Base-by-base conservation (phyloP, 371 early-diverging fungal species). In the Mucor lusitanicus region DNA sequence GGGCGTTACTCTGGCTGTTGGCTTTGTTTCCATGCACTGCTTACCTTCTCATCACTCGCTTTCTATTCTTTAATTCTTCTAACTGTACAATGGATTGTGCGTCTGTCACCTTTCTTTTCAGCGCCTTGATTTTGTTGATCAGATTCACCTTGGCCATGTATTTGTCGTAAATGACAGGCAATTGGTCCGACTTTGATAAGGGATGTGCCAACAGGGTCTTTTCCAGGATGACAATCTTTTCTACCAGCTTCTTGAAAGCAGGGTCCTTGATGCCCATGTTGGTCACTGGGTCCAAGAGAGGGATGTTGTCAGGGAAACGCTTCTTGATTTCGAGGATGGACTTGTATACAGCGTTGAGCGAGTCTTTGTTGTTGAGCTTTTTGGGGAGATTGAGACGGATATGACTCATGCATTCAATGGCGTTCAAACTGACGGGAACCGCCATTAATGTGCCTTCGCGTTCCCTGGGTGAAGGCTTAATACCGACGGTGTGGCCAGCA, bases 51-150 rank as follows among this genome's bases (percentile, higher is more conserved):
- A 99, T 82, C 8, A 99, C 94, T 53, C 97, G 87, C 72, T 94
- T 92, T 61, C 97, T 86, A 62, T 90, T 86, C 72, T 95, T 95
- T 48, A 97, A 87, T 75, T 99, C 99, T 57, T 97, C 97, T 71
- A 98, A 72, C 67, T 97, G 96, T 6, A 95, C 85, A 56, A 97
- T 91, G 6, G 91, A 82, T 58, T 92, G 90, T 12, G 96, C 91
- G 21, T 89, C 89, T 11, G 85, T 75, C 33, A 97, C 89, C 74
- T 89, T 85, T 67, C 86, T 88, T 69, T 90, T 92, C 30, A 89
- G 46, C 0, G 77, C 78, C 66, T 89, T 90, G 65, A 94, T 87
- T 63, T 88, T 82, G 50, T 76, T 74, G 4, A 48, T 63, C 3
- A 81, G 30, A 39, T 81, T 79, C 60, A 92, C 73, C 74, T 97